These are phyloP conservation scores for Pleurotus ostreatus DNA, from an alignment of 768 basidiomycete genomes.

Conservation along the genomic window DNA sequence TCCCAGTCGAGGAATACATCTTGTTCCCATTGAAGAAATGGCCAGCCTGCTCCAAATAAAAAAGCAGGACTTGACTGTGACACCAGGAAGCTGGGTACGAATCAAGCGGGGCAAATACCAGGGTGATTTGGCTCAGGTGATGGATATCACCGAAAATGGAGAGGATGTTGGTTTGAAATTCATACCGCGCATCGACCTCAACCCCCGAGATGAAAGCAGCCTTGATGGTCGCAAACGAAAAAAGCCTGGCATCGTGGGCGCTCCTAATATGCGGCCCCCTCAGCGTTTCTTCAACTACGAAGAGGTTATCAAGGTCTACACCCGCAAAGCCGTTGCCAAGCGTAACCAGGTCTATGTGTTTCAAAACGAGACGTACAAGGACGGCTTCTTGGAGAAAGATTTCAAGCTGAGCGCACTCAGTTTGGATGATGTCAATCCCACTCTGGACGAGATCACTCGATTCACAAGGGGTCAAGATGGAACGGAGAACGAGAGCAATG, in stretches of 20 bases:
- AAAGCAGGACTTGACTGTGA: slow-evolving; percentile 84
- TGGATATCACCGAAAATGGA: slow-evolving; percentile 90
- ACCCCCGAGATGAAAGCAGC: slow-evolving; percentile 75
- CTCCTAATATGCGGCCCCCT: slow-evolving; percentile 74
- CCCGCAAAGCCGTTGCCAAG: slow-evolving; percentile 70
- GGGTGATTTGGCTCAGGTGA: slow-evolving; percentile 92
- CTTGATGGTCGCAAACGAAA: slow-evolving; percentile 75
- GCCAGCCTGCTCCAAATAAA: slow-evolving; percentile 93
- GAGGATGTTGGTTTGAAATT: slow-evolving; percentile 92
- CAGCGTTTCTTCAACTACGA: slow-evolving; percentile 93
- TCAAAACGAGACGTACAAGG: slow-evolving; percentile 88
- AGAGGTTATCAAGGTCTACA: slow-evolving; percentile 84
- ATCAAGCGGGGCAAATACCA: slow-evolving; percentile 91
- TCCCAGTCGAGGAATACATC: slow-evolving; percentile 69
- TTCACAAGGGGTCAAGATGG: slow-evolving; percentile 79
- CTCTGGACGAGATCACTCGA: slow-evolving; percentile 91
- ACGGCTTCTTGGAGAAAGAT: slow-evolving; percentile 96
- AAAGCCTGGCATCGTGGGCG: slow-evolving; percentile 45
- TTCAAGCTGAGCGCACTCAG: slow-evolving; percentile 76
- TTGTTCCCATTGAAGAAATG: slow-evolving; percentile 98
- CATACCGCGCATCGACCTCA: slow-evolving; percentile 96
- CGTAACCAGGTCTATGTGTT: slow-evolving; percentile 79
- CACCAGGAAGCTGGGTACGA: slow-evolving; percentile 91
- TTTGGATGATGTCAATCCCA: slow-evolving; percentile 89
- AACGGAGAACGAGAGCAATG: slow-evolving; percentile 53